Percentiles rank a stretch among this genome's conserved stretches.
Conservation (phyloP, 352 stramenopile species). For the Globisporangium paroecandrum region DNA sequence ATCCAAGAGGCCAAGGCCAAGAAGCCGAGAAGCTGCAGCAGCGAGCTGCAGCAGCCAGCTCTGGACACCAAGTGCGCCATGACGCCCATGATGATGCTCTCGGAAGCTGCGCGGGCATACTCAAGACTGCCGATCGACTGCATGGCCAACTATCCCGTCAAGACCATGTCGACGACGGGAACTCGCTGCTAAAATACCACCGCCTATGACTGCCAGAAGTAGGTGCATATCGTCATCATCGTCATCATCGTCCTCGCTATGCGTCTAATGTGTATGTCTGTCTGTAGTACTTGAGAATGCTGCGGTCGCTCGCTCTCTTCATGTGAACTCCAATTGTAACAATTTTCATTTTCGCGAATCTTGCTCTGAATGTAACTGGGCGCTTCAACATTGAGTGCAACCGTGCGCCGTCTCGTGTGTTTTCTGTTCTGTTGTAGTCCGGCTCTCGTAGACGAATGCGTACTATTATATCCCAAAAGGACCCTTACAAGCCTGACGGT, state of each 20-base stretch:
- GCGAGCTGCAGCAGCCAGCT: conserved; percentile 7
- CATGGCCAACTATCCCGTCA: conserved; percentile 15
- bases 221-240: not conserved
- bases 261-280: not conserved
- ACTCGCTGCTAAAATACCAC: not conserved
- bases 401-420: not conserved
- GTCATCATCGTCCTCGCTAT: not conserved
- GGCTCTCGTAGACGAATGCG: not conserved
- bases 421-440: not conserved
- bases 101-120: conserved; percentile 36
- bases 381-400: not conserved
- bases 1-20: conserved; percentile 22
- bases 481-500: not conserved
- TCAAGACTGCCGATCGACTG: conserved; percentile 39
- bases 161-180: not conserved
- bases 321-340: not conserved
- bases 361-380: not conserved
- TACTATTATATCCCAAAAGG: not conserved
- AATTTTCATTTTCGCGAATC: no score
- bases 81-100: conserved; percentile 20
- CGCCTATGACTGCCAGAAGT: not conserved
- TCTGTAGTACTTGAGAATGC: not conserved
- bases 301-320: no score
- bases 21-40: not conserved
- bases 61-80: conserved; percentile 14